These are phyloP conservation scores for Brassica balearica DNA, from an alignment of 441 rosid species.

Conservation along the genomic window DNA sequence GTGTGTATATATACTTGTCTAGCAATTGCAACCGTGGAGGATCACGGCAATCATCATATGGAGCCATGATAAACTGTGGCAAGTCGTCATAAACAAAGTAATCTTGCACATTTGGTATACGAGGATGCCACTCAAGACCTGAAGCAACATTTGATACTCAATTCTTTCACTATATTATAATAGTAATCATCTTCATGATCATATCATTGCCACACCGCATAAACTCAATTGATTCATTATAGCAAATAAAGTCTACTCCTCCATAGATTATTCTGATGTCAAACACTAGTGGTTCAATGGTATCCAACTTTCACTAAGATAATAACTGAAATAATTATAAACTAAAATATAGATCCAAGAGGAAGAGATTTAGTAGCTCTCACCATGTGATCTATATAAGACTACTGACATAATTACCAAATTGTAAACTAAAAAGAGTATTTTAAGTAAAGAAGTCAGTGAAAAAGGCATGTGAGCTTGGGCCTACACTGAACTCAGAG, in stretches of 20 bases:
- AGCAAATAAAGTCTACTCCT: not conserved
- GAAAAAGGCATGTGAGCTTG: conserved; percentile 43
- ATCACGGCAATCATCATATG: conserved; percentile 79
- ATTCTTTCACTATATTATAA: conserved; percentile 10
- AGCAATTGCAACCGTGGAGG: conserved; percentile 84
- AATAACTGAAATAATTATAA: not conserved
- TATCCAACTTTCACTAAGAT: conserved; percentile 34
- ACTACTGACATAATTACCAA: conserved; percentile 3
- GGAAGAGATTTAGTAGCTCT: conserved; percentile 31
- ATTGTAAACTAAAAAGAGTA: conserved; percentile 24
- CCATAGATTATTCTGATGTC: not conserved
- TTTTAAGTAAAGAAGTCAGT: conserved; percentile 45
- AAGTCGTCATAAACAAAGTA: conserved; percentile 82
- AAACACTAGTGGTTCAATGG: conserved; percentile 12
- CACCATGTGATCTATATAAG: conserved; percentile 26
- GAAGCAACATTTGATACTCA: conserved; percentile 48
- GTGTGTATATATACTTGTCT: conserved; percentile 63
- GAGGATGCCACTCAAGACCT: conserved; percentile 94
- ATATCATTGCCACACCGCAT: conserved; percentile 44
- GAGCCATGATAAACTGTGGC: conserved; percentile 79
- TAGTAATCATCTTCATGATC: conserved; percentile 2
- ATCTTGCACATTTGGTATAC: conserved; percentile 65
- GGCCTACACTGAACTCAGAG: conserved; percentile 35
- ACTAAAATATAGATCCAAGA: conserved; percentile 11
- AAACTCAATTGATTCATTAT: conserved; percentile 31